These are phyloP conservation scores for Phaeophleospora eucalypticola DNA, from an alignment of 2,329 filamentous ascomycete genomes.

Conservation along the genomic window DNA sequence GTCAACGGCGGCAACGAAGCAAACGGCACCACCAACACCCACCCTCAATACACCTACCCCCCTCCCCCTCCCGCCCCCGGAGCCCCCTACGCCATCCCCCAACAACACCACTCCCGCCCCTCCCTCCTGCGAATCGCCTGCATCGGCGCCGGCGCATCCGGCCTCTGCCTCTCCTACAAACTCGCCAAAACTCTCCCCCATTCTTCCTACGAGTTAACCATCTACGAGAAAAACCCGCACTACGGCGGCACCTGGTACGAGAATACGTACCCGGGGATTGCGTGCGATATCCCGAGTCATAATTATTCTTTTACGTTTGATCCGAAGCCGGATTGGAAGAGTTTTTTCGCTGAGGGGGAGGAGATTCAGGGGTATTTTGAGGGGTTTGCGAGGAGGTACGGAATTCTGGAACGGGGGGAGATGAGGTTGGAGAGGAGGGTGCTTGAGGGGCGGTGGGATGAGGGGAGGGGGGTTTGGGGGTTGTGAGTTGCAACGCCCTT, in stretches of 20 bases:
- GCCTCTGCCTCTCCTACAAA: slow-evolving; percentile 48
- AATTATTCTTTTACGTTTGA: slow-evolving; percentile 33
- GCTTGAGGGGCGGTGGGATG: slow-evolving; percentile 46
- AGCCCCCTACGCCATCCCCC: slow-evolving; percentile 11
- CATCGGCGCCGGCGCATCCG: slow-evolving; percentile 48
- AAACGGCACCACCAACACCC: too few relatives aligned
- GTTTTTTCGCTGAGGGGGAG: slow-evolving; percentile 9
- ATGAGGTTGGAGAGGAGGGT: slow-evolving; percentile 50
- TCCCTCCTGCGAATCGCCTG: slow-evolving; percentile 30
- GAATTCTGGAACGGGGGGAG: slow-evolving; percentile 32
- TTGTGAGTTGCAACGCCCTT: slow-evolving; percentile 47
- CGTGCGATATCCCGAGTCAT: slow-evolving; percentile 19
- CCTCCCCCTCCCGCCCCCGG: too few relatives aligned
- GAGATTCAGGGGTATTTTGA: slow-evolving; percentile 34
- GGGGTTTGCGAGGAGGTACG: slow-evolving; percentile 9
- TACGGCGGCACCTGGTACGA: slow-evolving; percentile 19
- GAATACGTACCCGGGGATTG: slow-evolving; percentile 15
- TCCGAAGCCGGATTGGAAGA: slow-evolving; percentile 17
- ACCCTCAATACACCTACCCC: too few relatives aligned
- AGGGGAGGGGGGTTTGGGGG: slow-evolving; percentile 46
- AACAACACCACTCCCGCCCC: slow-evolving; percentile 13
- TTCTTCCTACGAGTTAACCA: background rate
- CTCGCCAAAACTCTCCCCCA: slow-evolving; percentile 41
- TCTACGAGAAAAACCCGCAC: slow-evolving; percentile 14
- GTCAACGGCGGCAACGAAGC: too few relatives aligned